Conservation (phyloP, 192 early-diverging fungal genomes). For the Backusella macrospora region DNA sequence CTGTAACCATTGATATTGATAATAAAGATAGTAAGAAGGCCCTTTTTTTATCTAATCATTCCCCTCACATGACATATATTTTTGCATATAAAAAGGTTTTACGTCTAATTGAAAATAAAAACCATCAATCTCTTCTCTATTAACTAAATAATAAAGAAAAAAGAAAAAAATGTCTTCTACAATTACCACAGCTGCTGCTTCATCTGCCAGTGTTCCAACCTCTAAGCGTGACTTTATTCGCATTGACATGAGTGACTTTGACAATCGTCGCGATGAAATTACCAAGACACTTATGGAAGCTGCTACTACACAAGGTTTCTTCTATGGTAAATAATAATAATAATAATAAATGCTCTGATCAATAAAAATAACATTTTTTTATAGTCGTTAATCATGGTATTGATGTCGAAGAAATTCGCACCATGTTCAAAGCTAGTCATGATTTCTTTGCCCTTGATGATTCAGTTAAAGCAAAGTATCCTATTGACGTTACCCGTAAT, state of each 20-base stretch:
- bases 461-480: conserved; percentile 25
- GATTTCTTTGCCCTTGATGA: conserved; percentile 34
- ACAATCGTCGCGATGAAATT: conserved; percentile 30
- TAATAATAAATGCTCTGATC: too few species aligned
- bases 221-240: conserved; percentile 15
- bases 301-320: conserved; percentile 33
- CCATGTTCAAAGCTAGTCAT: conserved; percentile 30
- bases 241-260: conserved; percentile 27
- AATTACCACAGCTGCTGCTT: background rate
- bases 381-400: conserved; percentile 36
- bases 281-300: conserved; percentile 28
- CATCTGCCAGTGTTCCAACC: conserved; percentile 9
- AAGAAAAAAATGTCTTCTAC: background rate
- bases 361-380: background rate
- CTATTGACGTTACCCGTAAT: conserved; percentile 28
- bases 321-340: conserved; percentile 30
- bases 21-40: background rate
- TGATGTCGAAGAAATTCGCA: conserved; percentile 16
- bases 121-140: background rate
- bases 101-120: background rate
- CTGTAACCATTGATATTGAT: background rate
- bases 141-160: background rate
- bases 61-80: background rate
- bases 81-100: background rate
- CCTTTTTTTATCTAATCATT: background rate